Conservation (phyloP, 2,329 filamentous ascomycete genomes). For the Cladosporium sphaerospermum region DNA sequence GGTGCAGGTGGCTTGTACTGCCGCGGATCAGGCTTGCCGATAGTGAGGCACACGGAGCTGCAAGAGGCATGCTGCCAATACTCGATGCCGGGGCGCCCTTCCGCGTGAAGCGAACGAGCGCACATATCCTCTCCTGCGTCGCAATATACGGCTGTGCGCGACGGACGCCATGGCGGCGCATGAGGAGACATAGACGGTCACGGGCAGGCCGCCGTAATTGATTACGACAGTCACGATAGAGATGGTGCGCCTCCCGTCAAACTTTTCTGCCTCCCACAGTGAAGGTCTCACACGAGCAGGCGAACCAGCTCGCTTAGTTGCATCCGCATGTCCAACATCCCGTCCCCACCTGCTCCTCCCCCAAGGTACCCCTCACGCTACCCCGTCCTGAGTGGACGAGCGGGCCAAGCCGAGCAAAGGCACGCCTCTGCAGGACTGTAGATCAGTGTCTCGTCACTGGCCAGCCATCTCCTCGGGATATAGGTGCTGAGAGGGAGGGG, state of each 20-base stretch:
- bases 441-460: neutral
- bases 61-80: neutral
- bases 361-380: neutral
- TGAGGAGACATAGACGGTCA: neutral
- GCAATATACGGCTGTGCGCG: neutral
- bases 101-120: neutral
- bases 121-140: neutral
- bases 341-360: neutral
- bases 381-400: neutral
- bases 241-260: neutral
- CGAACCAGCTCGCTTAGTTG: constrained; percentile 3
- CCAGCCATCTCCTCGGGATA: neutral
- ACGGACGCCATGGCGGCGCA: neutral
- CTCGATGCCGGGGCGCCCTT: neutral
- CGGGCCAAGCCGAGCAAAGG: neutral
- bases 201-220: constrained; percentile 1
- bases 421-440: constrained; percentile 1
- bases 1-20: neutral
- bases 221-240: constrained; percentile 3
- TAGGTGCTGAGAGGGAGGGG: no score
- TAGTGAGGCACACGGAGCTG: neutral
- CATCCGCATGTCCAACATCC: neutral
- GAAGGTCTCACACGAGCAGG: neutral
- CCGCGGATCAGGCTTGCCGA: neutral
- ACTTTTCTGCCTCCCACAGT: neutral